Conservation (phyloP, 768 basidiomycete species). For the Lentinula edodes region DNA sequence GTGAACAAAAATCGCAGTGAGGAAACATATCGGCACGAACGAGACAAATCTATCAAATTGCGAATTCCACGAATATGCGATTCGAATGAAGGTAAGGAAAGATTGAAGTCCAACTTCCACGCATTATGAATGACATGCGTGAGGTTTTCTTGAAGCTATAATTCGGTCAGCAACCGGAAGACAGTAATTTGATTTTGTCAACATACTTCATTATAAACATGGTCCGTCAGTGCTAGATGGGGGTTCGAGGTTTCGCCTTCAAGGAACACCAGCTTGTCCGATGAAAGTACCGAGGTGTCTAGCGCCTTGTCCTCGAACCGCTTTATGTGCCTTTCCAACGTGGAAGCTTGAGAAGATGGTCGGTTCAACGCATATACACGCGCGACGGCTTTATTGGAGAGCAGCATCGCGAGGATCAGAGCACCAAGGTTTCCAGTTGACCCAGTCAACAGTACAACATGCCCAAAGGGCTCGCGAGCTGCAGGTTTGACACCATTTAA, state of each 20-base stretch:
- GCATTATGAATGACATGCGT: constrained; percentile 26
- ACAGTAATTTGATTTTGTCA: neutral
- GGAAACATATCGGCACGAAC: neutral
- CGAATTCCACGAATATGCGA: constrained; percentile 22
- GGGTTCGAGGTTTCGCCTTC: constrained; percentile 12
- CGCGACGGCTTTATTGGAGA: constrained; percentile 1
- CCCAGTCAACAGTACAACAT: constrained; percentile 31
- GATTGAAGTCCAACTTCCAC: constrained; percentile 34
- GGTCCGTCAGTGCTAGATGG: constrained; percentile 8
- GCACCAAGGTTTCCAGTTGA: constrained; percentile 35
- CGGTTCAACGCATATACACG: constrained; percentile 19
- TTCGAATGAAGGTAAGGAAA: constrained; percentile 27
- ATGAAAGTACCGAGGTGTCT: constrained; percentile 11
- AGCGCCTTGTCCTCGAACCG: constrained; percentile 15
- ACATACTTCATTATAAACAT: constrained; percentile 15
- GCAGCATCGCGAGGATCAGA: constrained; percentile 24
- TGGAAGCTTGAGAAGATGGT: neutral
- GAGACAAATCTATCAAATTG: constrained; percentile 22
- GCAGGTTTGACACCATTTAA: neutral
- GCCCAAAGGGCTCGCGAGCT: no score
- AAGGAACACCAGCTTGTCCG: constrained; percentile 6
- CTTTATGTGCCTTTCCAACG: constrained; percentile 11
- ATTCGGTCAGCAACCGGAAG: neutral
- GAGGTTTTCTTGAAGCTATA: constrained; percentile 1
- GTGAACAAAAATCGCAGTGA: constrained; percentile 24